phyloP scores from a whole-genome alignment of 164 flowering plant species.

The Macadamia integrifolia region DNA sequence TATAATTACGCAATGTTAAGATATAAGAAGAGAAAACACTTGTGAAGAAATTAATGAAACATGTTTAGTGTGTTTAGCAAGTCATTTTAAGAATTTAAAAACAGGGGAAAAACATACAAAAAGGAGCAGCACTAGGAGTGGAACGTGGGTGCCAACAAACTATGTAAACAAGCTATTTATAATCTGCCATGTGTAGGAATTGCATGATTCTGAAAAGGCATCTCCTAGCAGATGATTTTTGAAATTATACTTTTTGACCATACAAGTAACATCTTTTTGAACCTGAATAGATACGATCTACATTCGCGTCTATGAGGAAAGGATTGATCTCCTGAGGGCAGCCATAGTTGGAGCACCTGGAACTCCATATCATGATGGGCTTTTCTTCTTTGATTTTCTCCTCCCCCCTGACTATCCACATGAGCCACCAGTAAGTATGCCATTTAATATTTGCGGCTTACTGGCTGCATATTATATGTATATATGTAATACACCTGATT shows the following conservation, averaged over 20 bases:
- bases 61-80: too few relatives aligned
- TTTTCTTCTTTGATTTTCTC: constrained; percentile 80
- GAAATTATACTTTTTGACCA: neutral
- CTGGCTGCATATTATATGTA: neutral
- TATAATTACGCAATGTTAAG: too few relatives aligned
- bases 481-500: too few relatives aligned
- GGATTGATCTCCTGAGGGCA: constrained; percentile 82
- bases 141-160: neutral
- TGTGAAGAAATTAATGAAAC: too few relatives aligned
- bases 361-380: constrained; percentile 89
- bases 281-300: constrained; percentile 57
- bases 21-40: too few relatives aligned
- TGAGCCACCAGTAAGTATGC: constrained; percentile 79
- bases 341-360: constrained; percentile 78
- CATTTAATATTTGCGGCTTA: neutral
- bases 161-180: neutral
- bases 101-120: too few relatives aligned
- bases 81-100: too few relatives aligned
- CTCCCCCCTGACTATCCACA: constrained; percentile 79
- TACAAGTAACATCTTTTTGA: constrained; percentile 5
- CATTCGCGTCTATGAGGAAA: constrained; percentile 73
- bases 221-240: neutral
- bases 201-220: neutral
- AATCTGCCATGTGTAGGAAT: neutral
- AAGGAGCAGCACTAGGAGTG: too few relatives aligned